A percentile compares a stretch with the other conserved stretches of the same genome.
These are phyloP conservation scores for Calycina marina DNA, from an alignment of 2,329 filamentous ascomycete genomes.

Conservation along the genomic window DNA sequence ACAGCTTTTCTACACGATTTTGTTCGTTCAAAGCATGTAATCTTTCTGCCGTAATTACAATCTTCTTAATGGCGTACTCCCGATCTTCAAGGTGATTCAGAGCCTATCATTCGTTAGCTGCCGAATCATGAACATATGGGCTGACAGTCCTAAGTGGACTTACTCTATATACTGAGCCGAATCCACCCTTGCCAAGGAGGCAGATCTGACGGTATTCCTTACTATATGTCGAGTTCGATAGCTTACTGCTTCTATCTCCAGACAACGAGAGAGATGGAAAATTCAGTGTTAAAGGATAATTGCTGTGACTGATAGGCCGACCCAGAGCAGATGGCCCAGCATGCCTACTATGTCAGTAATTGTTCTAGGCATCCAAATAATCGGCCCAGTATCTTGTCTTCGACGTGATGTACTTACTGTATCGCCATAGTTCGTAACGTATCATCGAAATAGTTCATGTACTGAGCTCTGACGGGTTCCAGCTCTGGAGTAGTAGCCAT, in stretches of 20 bases:
- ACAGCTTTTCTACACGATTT: conserved; percentile 3
- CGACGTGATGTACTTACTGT: neutral
- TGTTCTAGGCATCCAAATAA: neutral
- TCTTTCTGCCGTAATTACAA: conserved; percentile 32
- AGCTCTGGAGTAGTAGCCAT: too few relatives aligned
- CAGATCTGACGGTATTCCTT: conserved; percentile 34
- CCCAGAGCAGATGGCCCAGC: too few relatives aligned
- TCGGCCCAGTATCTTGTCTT: neutral
- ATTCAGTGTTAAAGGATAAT: too few relatives aligned
- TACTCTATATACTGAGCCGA: conserved; percentile 48
- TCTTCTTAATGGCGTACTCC: conserved; percentile 52
- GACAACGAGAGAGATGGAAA: conserved; percentile 2
- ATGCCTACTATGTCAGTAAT: neutral
- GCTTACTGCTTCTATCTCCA: neutral
- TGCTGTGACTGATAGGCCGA: too few relatives aligned
- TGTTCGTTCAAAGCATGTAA: conserved; percentile 4
- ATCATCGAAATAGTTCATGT: conserved; percentile 16
- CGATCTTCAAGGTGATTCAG: conserved; percentile 47
- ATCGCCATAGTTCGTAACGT: conserved; percentile 14
- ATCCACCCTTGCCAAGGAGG: conserved; percentile 49
- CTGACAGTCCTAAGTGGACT: too few relatives aligned
- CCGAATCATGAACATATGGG: too few relatives aligned
- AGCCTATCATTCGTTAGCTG: too few relatives aligned
- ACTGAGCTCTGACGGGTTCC: conserved; percentile 10
- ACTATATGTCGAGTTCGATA: conserved; percentile 15